phyloP scores from a whole-genome alignment of 495 filamentous ascomycete species.

The Durotheca rogersii region DNA sequence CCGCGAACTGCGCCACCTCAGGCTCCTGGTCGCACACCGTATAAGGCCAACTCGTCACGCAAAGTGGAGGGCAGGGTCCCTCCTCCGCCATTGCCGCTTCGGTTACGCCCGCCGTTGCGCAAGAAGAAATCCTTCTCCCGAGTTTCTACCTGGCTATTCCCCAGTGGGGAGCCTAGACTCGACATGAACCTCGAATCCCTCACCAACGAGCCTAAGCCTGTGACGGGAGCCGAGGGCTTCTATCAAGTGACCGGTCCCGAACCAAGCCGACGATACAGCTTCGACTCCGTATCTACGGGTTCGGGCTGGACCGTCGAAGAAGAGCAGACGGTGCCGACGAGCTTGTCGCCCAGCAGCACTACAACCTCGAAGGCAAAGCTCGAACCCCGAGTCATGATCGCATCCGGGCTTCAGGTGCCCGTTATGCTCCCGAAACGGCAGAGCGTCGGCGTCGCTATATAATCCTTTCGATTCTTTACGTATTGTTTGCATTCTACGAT shows the following conservation, averaged over 20 bases:
- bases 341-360: conserved; percentile 46
- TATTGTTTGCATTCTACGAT: conserved; percentile 30
- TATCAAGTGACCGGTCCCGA: conserved; percentile 50
- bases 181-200: conserved; percentile 45
- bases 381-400: conserved; percentile 25
- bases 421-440: conserved; percentile 35
- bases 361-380: conserved; percentile 37
- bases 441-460: conserved; percentile 51
- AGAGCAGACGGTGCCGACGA: conserved; percentile 44
- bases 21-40: conserved; percentile 17
- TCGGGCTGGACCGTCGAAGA: conserved; percentile 47
- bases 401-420: conserved; percentile 30
- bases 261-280: conserved; percentile 32
- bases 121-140: conserved; percentile 61
- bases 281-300: conserved; percentile 42
- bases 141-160: conserved; percentile 58
- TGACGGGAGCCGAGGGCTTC: conserved; percentile 51
- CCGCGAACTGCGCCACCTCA: conserved; percentile 39
- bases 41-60: conserved; percentile 33
- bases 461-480: conserved; percentile 28
- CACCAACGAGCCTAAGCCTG: conserved; percentile 50
- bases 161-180: conserved; percentile 35
- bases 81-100: conserved; percentile 54
- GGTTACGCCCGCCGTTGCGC: conserved; percentile 50
- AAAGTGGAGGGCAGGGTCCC: conserved; percentile 40